Base-by-base conservation (phyloP, 2,329 filamentous ascomycete species). In the Phialemoniopsis sp. region DNA sequence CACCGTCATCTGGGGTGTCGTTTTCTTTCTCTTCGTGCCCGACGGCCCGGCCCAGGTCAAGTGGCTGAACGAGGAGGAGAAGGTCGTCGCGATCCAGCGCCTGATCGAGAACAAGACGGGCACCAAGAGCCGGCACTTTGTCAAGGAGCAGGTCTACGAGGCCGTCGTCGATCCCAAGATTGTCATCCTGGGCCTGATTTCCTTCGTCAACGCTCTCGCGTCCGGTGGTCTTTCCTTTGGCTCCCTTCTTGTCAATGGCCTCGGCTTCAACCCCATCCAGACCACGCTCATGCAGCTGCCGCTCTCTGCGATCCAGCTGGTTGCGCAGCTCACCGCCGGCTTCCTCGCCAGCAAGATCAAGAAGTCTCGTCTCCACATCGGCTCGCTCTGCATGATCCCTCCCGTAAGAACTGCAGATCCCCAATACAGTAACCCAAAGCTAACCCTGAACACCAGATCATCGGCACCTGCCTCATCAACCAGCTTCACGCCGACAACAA, bases 381-480 rank as follows among this genome's bases (percentile, higher is more conserved):
- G 44, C 2, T 50, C 50, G 5, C 18, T 57, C 6, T 52, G 52
- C 17, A 57, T 60, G 58, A 42, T 59, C 8, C 56, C 52, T 7
- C 54, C 56, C 0, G 52, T 55, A 40, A 43, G 49, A 29, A 17
- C 12, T 14, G 46, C 26, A 26, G 10, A 18, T 12, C 16, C 3
- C 26, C 19, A 26, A 32, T n/a, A n/a, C n/a, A n/a, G n/a, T n/a
- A n/a, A n/a, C n/a, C n/a, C n/a, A n/a, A n/a, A n/a, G n/a, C n/a
- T n/a, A n/a, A n/a, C n/a, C n/a, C n/a, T n/a, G n/a, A n/a, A n/a
- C n/a, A n/a, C 28, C 26, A 53, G 51, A 60, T 60, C 31, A 47
- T 57, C 30, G 57, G 57, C 13, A 57, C 56, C 1, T 39, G 51
- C 5, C 46, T 59, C 5, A 57, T 60, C 32, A 57, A 57, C 36